Conservation (phyloP, 2,329 filamentous ascomycete genomes). For the Elsinoe necatrix region DNA sequence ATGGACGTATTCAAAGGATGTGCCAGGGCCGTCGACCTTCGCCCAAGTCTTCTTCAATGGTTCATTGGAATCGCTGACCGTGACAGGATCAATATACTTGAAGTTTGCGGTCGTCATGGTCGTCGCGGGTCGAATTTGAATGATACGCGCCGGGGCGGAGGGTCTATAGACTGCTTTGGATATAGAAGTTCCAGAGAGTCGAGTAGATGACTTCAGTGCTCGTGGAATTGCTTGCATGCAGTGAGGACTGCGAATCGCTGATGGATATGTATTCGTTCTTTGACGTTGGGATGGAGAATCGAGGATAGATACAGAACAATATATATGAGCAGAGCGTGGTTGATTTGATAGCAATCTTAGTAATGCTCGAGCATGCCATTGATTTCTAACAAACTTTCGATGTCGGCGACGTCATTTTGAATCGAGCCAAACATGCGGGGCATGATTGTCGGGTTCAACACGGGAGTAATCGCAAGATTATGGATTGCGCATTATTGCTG, state of each 20-base stretch:
- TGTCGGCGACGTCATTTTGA: not conserved
- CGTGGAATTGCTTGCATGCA: no score
- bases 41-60: slow-evolving; percentile 47
- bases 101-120: slow-evolving; percentile 51
- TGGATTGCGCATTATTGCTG: no score
- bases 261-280: no score
- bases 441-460: not conserved
- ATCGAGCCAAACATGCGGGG: not conserved
- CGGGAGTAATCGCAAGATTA: no score
- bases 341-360: not conserved
- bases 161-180: not conserved
- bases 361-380: not conserved
- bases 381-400: not conserved
- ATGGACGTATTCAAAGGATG: slow-evolving; percentile 44
- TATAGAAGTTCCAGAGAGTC: not conserved
- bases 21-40: slow-evolving; percentile 54
- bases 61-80: slow-evolving; percentile 21
- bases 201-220: no score
- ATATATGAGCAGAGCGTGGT: not conserved
- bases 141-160: not conserved
- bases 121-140: slow-evolving; percentile 22
- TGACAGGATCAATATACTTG: slow-evolving; percentile 52
- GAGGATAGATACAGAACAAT: no score
- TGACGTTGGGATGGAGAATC: no score
- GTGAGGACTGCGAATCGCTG: no score